Evolutionary conservation across 768 basidiomycete species (phyloP).

Genomic region (Strobilomyces confusus): DNA sequence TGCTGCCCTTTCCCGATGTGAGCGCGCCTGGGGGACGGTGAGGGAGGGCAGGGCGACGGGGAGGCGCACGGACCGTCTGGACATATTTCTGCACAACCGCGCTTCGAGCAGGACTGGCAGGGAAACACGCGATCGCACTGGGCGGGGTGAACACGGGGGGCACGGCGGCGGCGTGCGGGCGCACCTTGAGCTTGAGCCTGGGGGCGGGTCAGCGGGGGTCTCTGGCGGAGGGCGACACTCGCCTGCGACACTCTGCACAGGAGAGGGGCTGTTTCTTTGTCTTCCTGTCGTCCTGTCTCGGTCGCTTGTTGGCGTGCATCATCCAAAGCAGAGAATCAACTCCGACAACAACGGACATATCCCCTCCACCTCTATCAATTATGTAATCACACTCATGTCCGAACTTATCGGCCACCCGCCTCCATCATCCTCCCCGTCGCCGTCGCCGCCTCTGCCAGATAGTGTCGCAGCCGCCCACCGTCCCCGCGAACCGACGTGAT

Average conservation of each 20-base stretch:
- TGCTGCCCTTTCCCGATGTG: conserved; percentile 61
- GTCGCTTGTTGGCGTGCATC: conserved; percentile 38
- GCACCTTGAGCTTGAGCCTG: conserved; percentile 57
- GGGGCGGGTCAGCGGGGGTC: neutral
- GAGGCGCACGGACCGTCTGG: conserved; percentile 43
- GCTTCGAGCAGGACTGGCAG: conserved; percentile 63
- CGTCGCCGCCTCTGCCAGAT: conserved; percentile 75
- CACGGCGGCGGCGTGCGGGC: neutral
- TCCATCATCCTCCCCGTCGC: conserved; percentile 78
- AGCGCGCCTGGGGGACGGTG: conserved; percentile 42
- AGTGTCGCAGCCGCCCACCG: conserved; percentile 57
- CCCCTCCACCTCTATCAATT: conserved; percentile 19
- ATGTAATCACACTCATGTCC: conserved; percentile 22
- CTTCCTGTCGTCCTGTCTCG: conserved; percentile 35
- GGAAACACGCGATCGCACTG: conserved; percentile 66
- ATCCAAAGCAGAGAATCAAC: conserved; percentile 8
- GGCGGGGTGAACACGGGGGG: conserved; percentile 7
- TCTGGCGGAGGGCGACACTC: conserved; percentile 6
- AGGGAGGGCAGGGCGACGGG: neutral
- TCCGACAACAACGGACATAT: conserved; percentile 27
- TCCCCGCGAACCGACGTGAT: conserved; percentile 68
- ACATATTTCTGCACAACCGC: conserved; percentile 60
- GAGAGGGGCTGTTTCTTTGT: conserved; percentile 46
- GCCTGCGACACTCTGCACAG: conserved; percentile 62
- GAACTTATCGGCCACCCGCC: conserved; percentile 31